Evolutionary conservation across 2,329 filamentous ascomycete species (phyloP).

Genomic region (Monosporascus cannonballus): DNA sequence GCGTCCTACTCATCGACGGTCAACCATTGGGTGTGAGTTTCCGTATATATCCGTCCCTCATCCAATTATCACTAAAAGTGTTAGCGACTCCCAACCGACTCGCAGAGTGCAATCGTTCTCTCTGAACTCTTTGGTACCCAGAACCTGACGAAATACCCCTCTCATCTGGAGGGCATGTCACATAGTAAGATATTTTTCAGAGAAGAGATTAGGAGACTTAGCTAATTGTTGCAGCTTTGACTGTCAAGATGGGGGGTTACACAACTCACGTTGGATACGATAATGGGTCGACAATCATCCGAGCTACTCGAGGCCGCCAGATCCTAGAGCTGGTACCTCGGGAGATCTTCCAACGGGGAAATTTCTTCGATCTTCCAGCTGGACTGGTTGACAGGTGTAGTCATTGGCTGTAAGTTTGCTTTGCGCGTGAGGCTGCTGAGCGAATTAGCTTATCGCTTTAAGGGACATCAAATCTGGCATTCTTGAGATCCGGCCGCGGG

Average conservation of each 20-base stretch:
- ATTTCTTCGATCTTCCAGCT: conserved; percentile 41
- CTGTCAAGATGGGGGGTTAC: conserved; percentile 28
- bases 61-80: conserved; percentile 15
- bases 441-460: neutral
- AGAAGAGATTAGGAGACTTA: neutral
- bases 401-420: conserved; percentile 52
- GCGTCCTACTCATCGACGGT: conserved; percentile 34
- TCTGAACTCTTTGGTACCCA: conserved; percentile 48
- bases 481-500: conserved; percentile 45
- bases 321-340: conserved; percentile 30
- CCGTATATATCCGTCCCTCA: neutral
- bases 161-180: conserved; percentile 45
- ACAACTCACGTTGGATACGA: conserved; percentile 50
- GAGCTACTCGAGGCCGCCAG: conserved; percentile 23
- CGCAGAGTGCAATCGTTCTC: conserved; percentile 25
- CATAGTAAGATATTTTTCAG: conserved; percentile 29
- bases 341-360: conserved; percentile 18
- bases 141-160: conserved; percentile 46
- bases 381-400: conserved; percentile 44
- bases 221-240: conserved; percentile 16
- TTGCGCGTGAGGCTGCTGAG: neutral
- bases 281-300: conserved; percentile 33
- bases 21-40: conserved; percentile 33
- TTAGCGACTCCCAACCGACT: conserved; percentile 32
- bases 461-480: conserved; percentile 21